Conservation (phyloP, 2,329 filamentous ascomycete genomes). For the Cercospora sojina region DNA sequence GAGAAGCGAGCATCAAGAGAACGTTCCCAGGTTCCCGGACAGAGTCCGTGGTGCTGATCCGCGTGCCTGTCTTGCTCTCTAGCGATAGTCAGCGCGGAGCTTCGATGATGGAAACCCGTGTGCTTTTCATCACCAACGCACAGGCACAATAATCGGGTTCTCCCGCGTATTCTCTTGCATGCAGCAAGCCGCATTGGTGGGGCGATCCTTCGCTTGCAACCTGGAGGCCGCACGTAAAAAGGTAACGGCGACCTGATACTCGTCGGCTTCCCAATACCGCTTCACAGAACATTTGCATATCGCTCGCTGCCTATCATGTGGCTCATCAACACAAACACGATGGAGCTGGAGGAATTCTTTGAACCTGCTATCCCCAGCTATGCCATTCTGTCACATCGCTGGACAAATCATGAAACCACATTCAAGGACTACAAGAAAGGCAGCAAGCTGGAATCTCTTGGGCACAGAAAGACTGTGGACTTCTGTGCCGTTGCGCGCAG, state of each 20-base stretch:
- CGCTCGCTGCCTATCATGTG: conserved; percentile 5
- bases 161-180: not conserved
- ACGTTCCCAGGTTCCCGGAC: no score
- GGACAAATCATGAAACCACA: conserved; percentile 6
- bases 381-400: conserved; percentile 13
- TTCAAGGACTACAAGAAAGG: conserved; percentile 5
- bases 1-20: no score
- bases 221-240: not conserved
- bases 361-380: conserved; percentile 4
- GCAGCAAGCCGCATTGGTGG: not conserved
- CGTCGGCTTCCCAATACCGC: not conserved
- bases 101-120: no score
- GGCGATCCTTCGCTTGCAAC: not conserved
- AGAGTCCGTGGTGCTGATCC: no score
- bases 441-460: not conserved
- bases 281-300: not conserved
- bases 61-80: no score
- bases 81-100: no score
- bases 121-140: no score
- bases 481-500: not conserved
- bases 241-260: not conserved
- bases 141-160: not conserved
- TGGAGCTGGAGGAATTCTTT: conserved; percentile 7
- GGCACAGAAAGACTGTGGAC: not conserved
- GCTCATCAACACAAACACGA: conserved; percentile 4